Base-by-base conservation (phyloP, 208 protist genomes). In the Acanthamoeba quina region DNA sequence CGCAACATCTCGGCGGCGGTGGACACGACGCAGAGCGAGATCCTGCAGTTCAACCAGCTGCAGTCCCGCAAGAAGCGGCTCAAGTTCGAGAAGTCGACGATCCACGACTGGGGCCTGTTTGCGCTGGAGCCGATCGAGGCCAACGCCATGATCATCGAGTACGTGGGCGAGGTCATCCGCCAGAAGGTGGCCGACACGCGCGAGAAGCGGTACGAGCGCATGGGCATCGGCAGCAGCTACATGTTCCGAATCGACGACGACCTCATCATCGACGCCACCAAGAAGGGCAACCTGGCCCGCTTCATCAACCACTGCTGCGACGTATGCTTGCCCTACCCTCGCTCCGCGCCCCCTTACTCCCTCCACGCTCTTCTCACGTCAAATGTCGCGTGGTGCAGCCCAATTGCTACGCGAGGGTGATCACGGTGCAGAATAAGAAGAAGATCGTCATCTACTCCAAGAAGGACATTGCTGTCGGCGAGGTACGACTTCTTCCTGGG, bases 221-320 rank as follows among this genome's bases (percentile, higher is more conserved):
- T 94, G 31, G 97, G 97, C 37, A 97, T 97, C 44, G 97, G 97
- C 21, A 95, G 93, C 66, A 97, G 95, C 64, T 98, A 98, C 91
- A 94, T 98, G 47, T 98, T 98, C 94, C 86, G 96, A 17, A 90
- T 98, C 0, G 97, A 98, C 78, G 95, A 97, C 9, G 96, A 96
- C 19, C 86, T 37, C 21, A 97, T 98, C 58, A 97, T 98, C 44
- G 98, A 98, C 95, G 98, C 98, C 4, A 98, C 98, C 19, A 93
- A 95, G 17, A 95, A 90, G 26, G 98, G 98, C 26, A 98, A 98
- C 94, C 21, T 97, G 0, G 98, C 98, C 19, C 91, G 98, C 47
- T 98, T 98, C 91, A 98, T 98, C 21, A 98, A 98, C 95, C 98
- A 98, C 88, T 97, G 92, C 92, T 98, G 98, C 88, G 96, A 97